phyloP scores from a whole-genome alignment of 2,329 filamentous ascomycete genomes.

The Pseudogymnoascus pannorum region DNA sequence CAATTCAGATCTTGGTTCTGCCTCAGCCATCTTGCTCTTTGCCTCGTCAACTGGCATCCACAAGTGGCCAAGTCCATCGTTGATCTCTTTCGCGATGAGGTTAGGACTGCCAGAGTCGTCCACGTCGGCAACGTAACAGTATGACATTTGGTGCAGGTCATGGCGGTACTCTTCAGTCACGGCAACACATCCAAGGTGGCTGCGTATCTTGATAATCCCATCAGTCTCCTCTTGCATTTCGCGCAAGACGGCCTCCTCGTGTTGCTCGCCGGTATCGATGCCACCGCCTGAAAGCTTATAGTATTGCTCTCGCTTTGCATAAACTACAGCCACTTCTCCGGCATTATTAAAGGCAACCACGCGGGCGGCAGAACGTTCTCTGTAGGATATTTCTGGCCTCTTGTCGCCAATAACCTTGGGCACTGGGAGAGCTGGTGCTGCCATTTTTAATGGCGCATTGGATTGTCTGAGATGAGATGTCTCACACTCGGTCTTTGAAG shows the following conservation, averaged over 20 bases:
- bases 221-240: conserved; percentile 3
- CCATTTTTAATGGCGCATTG: neutral
- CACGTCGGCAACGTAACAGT: neutral
- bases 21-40: neutral
- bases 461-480: neutral
- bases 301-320: neutral
- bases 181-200: neutral
- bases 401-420: neutral
- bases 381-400: neutral
- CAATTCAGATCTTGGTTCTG: neutral
- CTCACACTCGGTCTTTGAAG: neutral
- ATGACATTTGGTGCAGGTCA: neutral
- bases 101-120: neutral
- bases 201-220: neutral
- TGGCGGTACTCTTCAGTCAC: neutral
- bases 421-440: neutral
- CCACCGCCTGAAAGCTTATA: conserved; percentile 6
- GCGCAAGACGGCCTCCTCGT: neutral
- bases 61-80: neutral
- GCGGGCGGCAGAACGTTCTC: neutral
- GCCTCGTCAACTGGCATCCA: neutral
- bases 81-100: neutral
- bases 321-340: neutral
- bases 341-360: neutral
- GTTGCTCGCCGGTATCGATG: neutral